These are phyloP conservation scores for Verticillium zaregamsianum DNA, from an alignment of 2,329 filamentous ascomycete genomes.

Conservation along the genomic window DNA sequence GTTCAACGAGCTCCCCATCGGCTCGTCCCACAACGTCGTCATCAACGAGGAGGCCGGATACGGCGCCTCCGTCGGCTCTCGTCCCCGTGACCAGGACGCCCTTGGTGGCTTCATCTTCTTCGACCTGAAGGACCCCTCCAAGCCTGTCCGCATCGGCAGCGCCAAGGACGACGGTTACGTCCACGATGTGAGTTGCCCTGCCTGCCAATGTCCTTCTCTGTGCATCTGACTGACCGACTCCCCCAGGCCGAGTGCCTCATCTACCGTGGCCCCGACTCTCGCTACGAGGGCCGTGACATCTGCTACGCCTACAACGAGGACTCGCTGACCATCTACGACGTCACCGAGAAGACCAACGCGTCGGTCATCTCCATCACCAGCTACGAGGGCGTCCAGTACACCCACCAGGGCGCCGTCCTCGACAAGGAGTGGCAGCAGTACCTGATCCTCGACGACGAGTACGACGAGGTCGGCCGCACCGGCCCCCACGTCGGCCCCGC, in stretches of 20 bases:
- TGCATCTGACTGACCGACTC: neutral
- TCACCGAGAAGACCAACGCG: conserved; percentile 39
- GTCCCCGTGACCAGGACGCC: conserved; percentile 32
- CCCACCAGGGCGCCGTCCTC: conserved; percentile 50
- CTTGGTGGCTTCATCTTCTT: conserved; percentile 48
- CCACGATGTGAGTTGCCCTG: conserved; percentile 29
- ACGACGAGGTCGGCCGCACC: conserved; percentile 34
- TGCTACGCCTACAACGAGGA: conserved; percentile 52
- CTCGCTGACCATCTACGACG: conserved; percentile 44
- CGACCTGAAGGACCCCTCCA: conserved; percentile 45
- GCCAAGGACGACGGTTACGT: conserved; percentile 42
- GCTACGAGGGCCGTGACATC: conserved; percentile 40
- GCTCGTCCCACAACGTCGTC: conserved; percentile 41
- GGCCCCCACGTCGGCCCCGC: conserved; percentile 30
- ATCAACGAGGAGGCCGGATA: conserved; percentile 39
- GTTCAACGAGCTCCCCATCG: conserved; percentile 15
- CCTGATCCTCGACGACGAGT: conserved; percentile 42
- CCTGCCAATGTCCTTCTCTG: neutral
- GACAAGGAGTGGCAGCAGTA: conserved; percentile 34
- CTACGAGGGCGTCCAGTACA: conserved; percentile 46
- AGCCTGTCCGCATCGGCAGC: conserved; percentile 46
- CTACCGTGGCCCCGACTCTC: conserved; percentile 43
- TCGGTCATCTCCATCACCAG: conserved; percentile 46
- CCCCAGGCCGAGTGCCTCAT: conserved; percentile 41
- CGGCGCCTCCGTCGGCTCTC: conserved; percentile 34